Evolutionary conservation across 2,329 filamentous ascomycete species (phyloP).

Genomic region (Penicillium sp.): DNA sequence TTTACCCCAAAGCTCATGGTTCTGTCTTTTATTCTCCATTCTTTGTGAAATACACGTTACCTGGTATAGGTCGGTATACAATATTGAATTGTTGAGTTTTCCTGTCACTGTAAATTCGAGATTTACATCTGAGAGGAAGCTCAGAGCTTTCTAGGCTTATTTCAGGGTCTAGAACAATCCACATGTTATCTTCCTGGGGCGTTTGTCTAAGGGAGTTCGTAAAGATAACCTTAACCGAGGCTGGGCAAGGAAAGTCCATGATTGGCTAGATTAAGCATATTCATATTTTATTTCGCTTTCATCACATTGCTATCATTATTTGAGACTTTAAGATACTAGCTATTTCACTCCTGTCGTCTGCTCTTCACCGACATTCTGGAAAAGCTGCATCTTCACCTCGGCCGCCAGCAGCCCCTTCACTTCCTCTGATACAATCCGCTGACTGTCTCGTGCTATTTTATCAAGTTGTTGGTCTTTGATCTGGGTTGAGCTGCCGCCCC

Average conservation of each 20-base stretch:
- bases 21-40: conserved; percentile 19
- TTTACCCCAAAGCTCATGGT: conserved; percentile 16
- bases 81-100: conserved; percentile 3
- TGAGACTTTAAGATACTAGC: not conserved
- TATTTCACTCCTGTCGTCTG: conserved; percentile 23
- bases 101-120: not conserved
- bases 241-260: not conserved
- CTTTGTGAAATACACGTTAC: conserved; percentile 20
- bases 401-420: conserved; percentile 51
- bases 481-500: conserved; percentile 33
- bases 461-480: conserved; percentile 54
- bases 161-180: not conserved
- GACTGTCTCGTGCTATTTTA: conserved; percentile 61
- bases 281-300: not conserved
- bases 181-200: not conserved
- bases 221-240: not conserved
- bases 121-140: not conserved
- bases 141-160: not conserved
- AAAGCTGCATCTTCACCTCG: conserved; percentile 59
- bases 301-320: not conserved
- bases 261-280: not conserved
- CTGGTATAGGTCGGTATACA: conserved; percentile 6
- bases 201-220: no score
- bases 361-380: conserved; percentile 47
- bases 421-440: conserved; percentile 63